These are phyloP conservation scores for Talaromyces stipitatus DNA, from an alignment of 495 filamentous ascomycete species.

Conservation along the genomic window DNA sequence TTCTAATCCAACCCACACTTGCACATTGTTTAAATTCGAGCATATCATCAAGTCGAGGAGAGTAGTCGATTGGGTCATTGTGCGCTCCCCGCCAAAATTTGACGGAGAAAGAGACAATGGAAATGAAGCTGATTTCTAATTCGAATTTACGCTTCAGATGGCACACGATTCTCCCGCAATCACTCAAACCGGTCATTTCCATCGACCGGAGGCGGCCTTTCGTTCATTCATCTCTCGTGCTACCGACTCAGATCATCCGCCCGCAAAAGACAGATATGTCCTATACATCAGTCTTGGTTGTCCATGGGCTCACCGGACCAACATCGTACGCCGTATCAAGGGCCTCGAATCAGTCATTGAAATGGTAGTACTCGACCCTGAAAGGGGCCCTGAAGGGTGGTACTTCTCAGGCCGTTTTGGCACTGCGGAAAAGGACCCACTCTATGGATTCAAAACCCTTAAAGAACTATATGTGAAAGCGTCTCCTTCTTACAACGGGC, in stretches of 20 bases:
- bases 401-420: slow-evolving; percentile 57
- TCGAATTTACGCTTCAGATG: no score
- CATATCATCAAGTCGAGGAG: no score
- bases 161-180: slow-evolving; percentile 27
- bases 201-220: slow-evolving; percentile 38
- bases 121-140: no score
- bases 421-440: slow-evolving; percentile 49
- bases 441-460: slow-evolving; percentile 56
- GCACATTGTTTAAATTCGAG: no score
- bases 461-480: slow-evolving; percentile 66
- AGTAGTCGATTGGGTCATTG: no score
- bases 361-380: slow-evolving; percentile 60
- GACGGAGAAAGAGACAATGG: no score
- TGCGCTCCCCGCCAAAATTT: no score
- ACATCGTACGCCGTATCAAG: slow-evolving; percentile 71
- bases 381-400: slow-evolving; percentile 63
- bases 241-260: slow-evolving; percentile 54
- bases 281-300: slow-evolving; percentile 72
- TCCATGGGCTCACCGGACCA: slow-evolving; percentile 76
- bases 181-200: slow-evolving; percentile 33
- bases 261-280: slow-evolving; percentile 70
- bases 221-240: slow-evolving; percentile 43
- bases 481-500: slow-evolving; percentile 59
- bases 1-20: no score
- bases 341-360: slow-evolving; percentile 67